Evolutionary conservation across 1,139 yeast genomes (phyloP).

Genomic region (Ogataea hybrid): DNA sequence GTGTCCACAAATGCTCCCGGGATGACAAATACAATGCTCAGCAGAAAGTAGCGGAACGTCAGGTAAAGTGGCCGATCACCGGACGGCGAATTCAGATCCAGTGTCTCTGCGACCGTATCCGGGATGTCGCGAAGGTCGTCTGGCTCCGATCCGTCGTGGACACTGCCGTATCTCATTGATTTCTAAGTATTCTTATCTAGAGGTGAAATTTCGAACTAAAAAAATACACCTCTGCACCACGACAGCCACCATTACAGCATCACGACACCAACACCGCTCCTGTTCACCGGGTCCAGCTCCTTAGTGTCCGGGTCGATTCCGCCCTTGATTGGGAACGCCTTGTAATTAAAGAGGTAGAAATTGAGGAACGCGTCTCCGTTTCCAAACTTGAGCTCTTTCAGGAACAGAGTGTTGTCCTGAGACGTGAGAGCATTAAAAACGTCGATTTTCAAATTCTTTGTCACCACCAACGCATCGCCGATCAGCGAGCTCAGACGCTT

Average conservation of each 20-base stretch:
- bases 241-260: constrained; percentile 46
- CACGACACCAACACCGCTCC: constrained; percentile 89
- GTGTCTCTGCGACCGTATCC: constrained; percentile 24
- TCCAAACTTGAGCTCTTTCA: constrained; percentile 84
- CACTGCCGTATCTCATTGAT: constrained; percentile 8
- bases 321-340: constrained; percentile 74
- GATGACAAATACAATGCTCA: constrained; percentile 39
- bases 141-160: constrained; percentile 1
- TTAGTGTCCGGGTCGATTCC: constrained; percentile 63
- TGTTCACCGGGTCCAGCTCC: constrained; percentile 46
- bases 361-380: constrained; percentile 91
- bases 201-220: too few species aligned
- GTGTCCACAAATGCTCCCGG: constrained; percentile 51
- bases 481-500: constrained; percentile 61
- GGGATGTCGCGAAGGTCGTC: constrained; percentile 23
- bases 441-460: constrained; percentile 68
- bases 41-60: constrained; percentile 41
- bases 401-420: constrained; percentile 83
- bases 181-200: neutral
- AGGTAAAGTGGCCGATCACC: constrained; percentile 31
- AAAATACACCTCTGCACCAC: constrained; percentile 6
- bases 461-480: constrained; percentile 73
- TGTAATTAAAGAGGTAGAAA: constrained; percentile 89
- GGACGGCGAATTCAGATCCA: constrained; percentile 18
- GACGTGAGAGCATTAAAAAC: constrained; percentile 91